Evolutionary conservation across 164 flowering plant genomes (phyloP).

Genomic region (Santalum album): DNA sequence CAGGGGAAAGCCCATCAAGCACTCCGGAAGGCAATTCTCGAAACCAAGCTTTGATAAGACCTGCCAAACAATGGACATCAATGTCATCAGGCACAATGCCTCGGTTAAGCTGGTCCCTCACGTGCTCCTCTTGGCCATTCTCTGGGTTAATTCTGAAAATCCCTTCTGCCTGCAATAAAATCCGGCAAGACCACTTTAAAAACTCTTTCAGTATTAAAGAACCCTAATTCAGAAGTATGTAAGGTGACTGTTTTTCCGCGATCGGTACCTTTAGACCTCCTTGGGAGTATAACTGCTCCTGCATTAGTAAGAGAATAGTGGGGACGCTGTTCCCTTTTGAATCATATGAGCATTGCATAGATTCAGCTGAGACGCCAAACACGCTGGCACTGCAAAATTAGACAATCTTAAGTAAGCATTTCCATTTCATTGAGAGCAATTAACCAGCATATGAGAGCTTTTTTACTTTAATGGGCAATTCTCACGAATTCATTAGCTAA

Average conservation of each 20-base stretch:
- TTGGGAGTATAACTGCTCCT: slow-evolving; percentile 73
- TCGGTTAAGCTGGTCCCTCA: slow-evolving; percentile 77
- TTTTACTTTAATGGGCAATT: too few relatives aligned
- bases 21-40: slow-evolving; percentile 89
- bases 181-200: background rate
- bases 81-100: slow-evolving; percentile 83
- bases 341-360: slow-evolving; percentile 90
- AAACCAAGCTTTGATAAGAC: slow-evolving; percentile 94
- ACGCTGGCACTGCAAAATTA: slow-evolving; percentile 63
- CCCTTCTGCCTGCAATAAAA: slow-evolving; percentile 71
- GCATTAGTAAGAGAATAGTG: slow-evolving; percentile 82
- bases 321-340: slow-evolving; percentile 87
- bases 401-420: background rate
- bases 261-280: slow-evolving; percentile 79
- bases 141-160: slow-evolving; percentile 93
- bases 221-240: background rate
- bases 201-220: background rate
- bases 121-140: slow-evolving; percentile 83
- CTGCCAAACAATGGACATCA: slow-evolving; percentile 94
- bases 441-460: background rate
- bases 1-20: slow-evolving; percentile 91
- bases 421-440: background rate
- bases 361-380: slow-evolving; percentile 89
- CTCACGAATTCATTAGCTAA: too few relatives aligned
- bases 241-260: background rate